Percentiles rank a stretch among this genome's conserved stretches.
These are phyloP conservation scores for Lactarius pseudohatsudake DNA, from an alignment of 768 basidiomycete species.

Conservation along the genomic window DNA sequence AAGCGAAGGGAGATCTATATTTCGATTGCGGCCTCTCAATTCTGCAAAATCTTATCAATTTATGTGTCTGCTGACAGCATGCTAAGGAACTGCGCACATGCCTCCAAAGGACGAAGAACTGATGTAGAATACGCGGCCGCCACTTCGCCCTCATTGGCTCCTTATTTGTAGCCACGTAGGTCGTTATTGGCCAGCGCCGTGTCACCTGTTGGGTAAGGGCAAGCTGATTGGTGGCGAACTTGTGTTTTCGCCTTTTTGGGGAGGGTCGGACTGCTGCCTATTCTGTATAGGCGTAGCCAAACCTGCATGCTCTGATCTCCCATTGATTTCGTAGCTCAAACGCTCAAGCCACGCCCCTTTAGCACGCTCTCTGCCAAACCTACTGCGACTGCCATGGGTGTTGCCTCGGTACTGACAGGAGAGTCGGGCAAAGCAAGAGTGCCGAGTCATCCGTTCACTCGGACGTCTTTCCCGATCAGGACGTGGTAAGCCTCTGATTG, in stretches of 20 bases:
- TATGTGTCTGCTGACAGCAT: slow-evolving; percentile 5
- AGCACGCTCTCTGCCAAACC: not conserved
- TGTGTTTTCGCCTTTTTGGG: not conserved
- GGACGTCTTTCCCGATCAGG: not conserved
- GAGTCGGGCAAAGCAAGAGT: not conserved
- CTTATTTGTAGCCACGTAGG: not conserved
- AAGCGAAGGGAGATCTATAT: not conserved
- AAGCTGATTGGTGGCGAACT: not conserved
- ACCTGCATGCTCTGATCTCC: not conserved
- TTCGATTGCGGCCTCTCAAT: not conserved
- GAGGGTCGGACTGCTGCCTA: not conserved
- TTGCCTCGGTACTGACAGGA: not conserved
- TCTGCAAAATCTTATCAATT: slow-evolving; percentile 8
- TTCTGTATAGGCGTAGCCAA: not conserved
- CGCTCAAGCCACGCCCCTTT: not conserved
- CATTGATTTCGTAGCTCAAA: not conserved
- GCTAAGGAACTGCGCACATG: not conserved
- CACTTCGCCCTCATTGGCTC: not conserved
- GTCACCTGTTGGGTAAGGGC: not conserved
- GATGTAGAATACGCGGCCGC: not conserved
- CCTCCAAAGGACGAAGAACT: not conserved
- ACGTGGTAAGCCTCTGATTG: not conserved
- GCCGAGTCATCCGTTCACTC: not conserved
- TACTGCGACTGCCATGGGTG: not conserved
- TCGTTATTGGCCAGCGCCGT: not conserved